phyloP scores from a whole-genome alignment of 2,329 filamentous ascomycete genomes.

The Trichoderma sp. region DNA sequence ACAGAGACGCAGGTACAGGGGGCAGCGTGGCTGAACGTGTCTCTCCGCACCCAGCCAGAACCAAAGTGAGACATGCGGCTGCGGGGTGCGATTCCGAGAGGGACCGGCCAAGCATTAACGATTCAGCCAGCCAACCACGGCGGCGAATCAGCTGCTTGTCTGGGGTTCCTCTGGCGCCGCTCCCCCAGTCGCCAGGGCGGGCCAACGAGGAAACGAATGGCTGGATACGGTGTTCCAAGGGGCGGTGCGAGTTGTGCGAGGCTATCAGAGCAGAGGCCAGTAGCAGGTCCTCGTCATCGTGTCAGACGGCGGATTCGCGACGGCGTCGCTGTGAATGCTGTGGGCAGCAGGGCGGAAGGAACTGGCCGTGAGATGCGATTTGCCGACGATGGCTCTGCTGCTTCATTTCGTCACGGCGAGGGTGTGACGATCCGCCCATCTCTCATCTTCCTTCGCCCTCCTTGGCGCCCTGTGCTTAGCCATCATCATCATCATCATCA shows the following conservation, averaged over 20 bases:
- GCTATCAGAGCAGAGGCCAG: constrained; percentile 1
- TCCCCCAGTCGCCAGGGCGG: constrained; percentile 11
- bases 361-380: background rate
- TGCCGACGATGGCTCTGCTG: background rate
- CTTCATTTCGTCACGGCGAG: background rate
- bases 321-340: background rate
- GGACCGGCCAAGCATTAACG: constrained; percentile 17
- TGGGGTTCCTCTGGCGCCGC: constrained; percentile 11
- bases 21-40: constrained; percentile 8
- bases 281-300: background rate
- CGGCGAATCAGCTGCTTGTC: constrained; percentile 14
- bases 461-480: background rate
- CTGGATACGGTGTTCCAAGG: background rate
- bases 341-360: background rate
- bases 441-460: background rate
- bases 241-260: constrained; percentile 8
- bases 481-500: constrained; percentile 1
- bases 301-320: constrained; percentile 5
- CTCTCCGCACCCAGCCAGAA: constrained; percentile 16
- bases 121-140: constrained; percentile 23
- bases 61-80: constrained; percentile 11
- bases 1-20: constrained; percentile 23
- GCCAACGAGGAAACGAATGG: background rate
- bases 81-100: constrained; percentile 18
- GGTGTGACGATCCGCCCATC: constrained; percentile 11